Percentiles rank a stretch among this genome's conserved stretches.
These are phyloP conservation scores for Daldinia eschscholtzii DNA, from an alignment of 2,329 filamentous ascomycete genomes.

Conservation along the genomic window DNA sequence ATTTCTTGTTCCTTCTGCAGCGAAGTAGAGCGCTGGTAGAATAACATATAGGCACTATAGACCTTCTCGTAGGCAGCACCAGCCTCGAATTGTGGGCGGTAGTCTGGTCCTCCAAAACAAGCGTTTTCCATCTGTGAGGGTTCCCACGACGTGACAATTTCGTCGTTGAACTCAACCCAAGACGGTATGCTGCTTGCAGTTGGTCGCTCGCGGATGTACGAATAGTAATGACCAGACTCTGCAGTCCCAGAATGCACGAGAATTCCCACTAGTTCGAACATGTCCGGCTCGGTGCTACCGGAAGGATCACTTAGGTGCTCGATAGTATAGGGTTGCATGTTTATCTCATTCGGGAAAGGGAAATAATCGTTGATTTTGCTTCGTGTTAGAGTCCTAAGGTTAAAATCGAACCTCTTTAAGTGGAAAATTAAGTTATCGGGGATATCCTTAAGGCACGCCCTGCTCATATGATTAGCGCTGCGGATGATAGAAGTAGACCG, in stretches of 20 bases:
- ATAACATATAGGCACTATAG: constrained; percentile 96
- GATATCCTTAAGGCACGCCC: constrained; percentile 90
- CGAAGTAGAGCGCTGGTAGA: constrained; percentile 86
- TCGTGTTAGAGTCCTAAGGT: constrained; percentile 79
- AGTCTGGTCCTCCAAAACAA: constrained; percentile 82
- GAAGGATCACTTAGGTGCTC: constrained; percentile 78
- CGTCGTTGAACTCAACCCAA: constrained; percentile 97
- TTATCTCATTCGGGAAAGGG: constrained; percentile 83
- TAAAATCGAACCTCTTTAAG: constrained; percentile 88
- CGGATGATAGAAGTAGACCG: constrained; percentile 8
- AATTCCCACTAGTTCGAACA: constrained; percentile 94
- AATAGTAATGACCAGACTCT: constrained; percentile 97
- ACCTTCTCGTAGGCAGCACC: constrained; percentile 72
- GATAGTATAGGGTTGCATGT: constrained; percentile 92
- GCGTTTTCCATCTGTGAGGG: constrained; percentile 77
- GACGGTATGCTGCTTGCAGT: constrained; percentile 59
- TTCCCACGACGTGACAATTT: constrained; percentile 82
- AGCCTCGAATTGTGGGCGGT: constrained; percentile 62
- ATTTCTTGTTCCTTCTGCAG: constrained; percentile 66
- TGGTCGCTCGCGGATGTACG: constrained; percentile 87
- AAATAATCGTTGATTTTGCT: constrained; percentile 98
- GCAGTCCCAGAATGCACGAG: constrained; percentile 94
- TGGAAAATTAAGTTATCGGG: constrained; percentile 97
- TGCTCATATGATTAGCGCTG: constrained; percentile 51
- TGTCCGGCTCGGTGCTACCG: constrained; percentile 71